Evolutionary conservation across 352 stramenopile species (phyloP).

Genomic region (Thraustotheca clavata): DNA sequence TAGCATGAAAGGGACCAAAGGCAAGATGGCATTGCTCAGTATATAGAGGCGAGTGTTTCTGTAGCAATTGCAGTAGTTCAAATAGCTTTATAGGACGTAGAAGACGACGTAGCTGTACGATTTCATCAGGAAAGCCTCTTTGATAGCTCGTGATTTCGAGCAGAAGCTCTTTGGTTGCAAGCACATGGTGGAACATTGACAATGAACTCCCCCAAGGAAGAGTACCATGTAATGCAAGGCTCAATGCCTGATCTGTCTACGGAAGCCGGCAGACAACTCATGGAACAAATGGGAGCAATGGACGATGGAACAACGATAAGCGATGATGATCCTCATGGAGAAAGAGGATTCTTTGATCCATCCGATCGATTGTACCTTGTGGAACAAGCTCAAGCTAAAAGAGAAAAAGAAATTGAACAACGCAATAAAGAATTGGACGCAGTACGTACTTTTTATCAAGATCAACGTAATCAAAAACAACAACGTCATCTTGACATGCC

Average conservation of each 20-base stretch:
- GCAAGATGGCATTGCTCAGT: neutral
- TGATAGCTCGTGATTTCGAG: neutral
- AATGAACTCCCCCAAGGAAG: slow-evolving; percentile 28
- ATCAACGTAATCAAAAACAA: neutral
- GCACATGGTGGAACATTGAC: neutral
- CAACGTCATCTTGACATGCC: neutral
- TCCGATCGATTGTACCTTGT: slow-evolving; percentile 31
- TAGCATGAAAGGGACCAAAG: neutral
- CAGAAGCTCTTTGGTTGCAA: neutral
- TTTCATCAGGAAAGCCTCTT: neutral
- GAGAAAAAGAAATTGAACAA: neutral
- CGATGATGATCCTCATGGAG: slow-evolving; percentile 29
- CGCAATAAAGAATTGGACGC: neutral
- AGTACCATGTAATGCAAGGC: slow-evolving; percentile 62
- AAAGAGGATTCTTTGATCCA: slow-evolving; percentile 56
- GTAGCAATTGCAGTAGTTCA: neutral
- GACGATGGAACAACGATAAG: slow-evolving; percentile 23
- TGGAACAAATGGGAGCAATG: slow-evolving; percentile 34
- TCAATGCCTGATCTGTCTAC: slow-evolving; percentile 52
- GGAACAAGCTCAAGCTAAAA: neutral
- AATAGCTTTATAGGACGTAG: neutral
- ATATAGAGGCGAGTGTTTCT: neutral
- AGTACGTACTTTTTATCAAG: neutral
- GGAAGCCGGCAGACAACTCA: slow-evolving; percentile 48
- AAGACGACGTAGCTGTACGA: neutral